Conservation (phyloP, 129 eudicot genomes). For the Flaveria robusta region DNA sequence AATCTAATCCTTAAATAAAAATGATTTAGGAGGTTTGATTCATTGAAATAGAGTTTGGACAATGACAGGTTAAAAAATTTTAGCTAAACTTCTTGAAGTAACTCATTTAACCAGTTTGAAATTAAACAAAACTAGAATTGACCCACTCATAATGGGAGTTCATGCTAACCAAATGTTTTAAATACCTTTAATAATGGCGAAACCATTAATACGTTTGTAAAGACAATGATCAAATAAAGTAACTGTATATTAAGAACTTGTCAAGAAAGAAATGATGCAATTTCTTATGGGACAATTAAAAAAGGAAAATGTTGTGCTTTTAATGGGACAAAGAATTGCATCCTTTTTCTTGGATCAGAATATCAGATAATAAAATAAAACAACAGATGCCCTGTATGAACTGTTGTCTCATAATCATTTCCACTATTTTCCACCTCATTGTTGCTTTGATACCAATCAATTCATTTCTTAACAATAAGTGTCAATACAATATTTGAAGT, state of each 20-base stretch:
- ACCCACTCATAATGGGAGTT: neutral
- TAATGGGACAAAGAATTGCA: neutral
- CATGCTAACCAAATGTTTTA: neutral
- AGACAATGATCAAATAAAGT: constrained; percentile 41
- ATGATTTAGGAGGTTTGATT: neutral
- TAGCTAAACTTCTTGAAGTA: neutral
- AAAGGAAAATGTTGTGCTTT: neutral
- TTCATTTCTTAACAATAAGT: neutral
- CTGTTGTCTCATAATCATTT: neutral
- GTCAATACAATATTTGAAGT: no score
- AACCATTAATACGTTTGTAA: neutral
- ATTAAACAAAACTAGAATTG: neutral
- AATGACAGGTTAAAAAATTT: neutral
- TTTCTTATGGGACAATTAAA: no score
- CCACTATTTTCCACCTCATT: neutral
- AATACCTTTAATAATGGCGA: neutral
- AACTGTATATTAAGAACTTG: constrained; percentile 2
- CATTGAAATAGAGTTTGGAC: neutral
- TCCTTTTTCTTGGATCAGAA: neutral
- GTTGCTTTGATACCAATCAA: neutral
- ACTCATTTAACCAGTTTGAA: neutral
- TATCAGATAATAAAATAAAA: neutral
- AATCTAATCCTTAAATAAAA: neutral
- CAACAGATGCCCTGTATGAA: neutral
- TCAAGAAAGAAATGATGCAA: neutral